Evolutionary conservation across 2,329 filamentous ascomycete genomes (phyloP).

Genomic region (Phaeosphaeria sp.): DNA sequence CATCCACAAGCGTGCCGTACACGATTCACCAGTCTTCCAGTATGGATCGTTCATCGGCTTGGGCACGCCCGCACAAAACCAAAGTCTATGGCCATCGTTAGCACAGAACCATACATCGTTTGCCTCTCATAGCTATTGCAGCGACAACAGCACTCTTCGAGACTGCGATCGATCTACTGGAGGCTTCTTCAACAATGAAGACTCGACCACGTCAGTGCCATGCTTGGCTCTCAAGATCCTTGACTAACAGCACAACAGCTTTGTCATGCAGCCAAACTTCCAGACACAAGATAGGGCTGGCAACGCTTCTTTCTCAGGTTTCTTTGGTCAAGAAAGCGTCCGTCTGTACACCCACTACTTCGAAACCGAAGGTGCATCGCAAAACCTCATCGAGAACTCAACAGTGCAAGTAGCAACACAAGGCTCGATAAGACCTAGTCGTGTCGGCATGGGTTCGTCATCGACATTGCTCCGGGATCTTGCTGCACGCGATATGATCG

Average conservation of each 20-base stretch:
- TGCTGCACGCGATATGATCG: constrained; percentile 42
- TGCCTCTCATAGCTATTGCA: constrained; percentile 45
- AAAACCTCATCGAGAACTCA: constrained; percentile 43
- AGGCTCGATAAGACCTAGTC: constrained; percentile 40
- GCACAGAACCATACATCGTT: constrained; percentile 52
- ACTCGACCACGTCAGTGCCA: constrained; percentile 41
- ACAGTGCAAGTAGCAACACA: constrained; percentile 43
- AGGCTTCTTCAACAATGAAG: constrained; percentile 40
- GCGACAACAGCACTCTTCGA: constrained; percentile 39
- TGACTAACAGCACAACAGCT: constrained; percentile 30
- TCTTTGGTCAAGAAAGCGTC: constrained; percentile 43
- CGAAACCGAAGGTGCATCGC: constrained; percentile 46
- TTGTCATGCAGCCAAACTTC: constrained; percentile 27
- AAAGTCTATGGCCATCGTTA: constrained; percentile 53
- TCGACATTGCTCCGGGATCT: constrained; percentile 51
- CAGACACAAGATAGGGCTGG: constrained; percentile 34
- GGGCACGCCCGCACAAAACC: constrained; percentile 52
- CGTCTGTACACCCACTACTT: constrained; percentile 51
- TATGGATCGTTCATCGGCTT: constrained; percentile 56
- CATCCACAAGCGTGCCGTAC: constrained; percentile 52
- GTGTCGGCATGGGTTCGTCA: constrained; percentile 49
- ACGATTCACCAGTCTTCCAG: constrained; percentile 47
- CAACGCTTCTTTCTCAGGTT: constrained; percentile 30
- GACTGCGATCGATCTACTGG: constrained; percentile 42
- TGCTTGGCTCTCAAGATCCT: neutral